Conservation (phyloP, 2,329 filamentous ascomycete species). For the Talaromyces sp. region DNA sequence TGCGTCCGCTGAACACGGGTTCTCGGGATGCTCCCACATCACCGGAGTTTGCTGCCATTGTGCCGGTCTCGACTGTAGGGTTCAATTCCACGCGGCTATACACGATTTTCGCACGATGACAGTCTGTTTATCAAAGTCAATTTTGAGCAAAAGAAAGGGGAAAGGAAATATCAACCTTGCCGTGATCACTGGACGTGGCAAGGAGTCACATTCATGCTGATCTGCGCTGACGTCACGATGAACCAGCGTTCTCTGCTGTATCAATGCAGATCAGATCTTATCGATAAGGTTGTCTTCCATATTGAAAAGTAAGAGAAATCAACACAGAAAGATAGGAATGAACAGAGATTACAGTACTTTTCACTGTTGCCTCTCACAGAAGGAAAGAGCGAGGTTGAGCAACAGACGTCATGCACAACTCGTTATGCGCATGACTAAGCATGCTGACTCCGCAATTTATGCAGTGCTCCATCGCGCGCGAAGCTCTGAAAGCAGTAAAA, state of each 20-base stretch:
- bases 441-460: background rate
- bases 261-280: background rate
- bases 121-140: background rate
- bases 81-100: background rate
- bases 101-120: too few species aligned
- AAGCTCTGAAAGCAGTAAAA: background rate
- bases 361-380: too few species aligned
- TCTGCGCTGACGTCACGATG: background rate
- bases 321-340: background rate
- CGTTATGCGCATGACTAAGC: background rate
- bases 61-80: constrained; percentile 11
- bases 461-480: background rate
- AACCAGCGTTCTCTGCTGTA: background rate
- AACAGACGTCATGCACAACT: background rate
- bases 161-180: background rate
- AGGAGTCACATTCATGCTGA: background rate
- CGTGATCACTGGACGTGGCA: background rate
- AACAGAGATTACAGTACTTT: background rate
- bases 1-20: background rate
- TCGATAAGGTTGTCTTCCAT: background rate
- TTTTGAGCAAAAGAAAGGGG: background rate
- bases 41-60: constrained; percentile 12
- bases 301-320: background rate
- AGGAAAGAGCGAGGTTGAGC: background rate
- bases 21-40: background rate